Base-by-base conservation (phyloP, 139 green algal species). In the Chlamydomonas sp. region DNA sequence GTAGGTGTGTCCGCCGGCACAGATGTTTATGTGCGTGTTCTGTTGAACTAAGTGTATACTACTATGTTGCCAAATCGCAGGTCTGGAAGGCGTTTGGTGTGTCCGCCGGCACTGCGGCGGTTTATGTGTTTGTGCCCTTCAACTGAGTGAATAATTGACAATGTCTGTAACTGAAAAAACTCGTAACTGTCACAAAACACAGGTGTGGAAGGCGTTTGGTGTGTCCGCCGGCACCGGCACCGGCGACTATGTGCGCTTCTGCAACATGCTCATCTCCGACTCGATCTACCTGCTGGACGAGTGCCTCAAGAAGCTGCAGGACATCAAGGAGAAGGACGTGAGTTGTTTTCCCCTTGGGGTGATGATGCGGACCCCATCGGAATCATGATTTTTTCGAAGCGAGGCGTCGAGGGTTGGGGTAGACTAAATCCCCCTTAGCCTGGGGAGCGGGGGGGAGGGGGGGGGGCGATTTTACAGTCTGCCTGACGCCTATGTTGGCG, bases 261-360 rank as follows among this genome's bases (percentile, higher is more conserved):
- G 87, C 50, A 92, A 93, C 83, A 90, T 97, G 83, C 83, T 99
- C 49, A 81, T 97, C 64, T 97, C 94, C 71, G 94, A 99, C 74
- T 75, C 71, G 34, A 91, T 85, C 26, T 90, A 89, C 84, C 87
- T 97, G 57, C 86, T 99, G 48, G 91, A 97, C 54, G 91, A 97
- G 48, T 61, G 59, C 5, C 75, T 98, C 58, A 83, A 93, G 71
- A 91, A 87, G 69, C 79, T 99, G 38, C 79, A 90, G 31, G 71
- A 88, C 65, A 80, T 96, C 29, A 78, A 84, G 59, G 79, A 93
- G 69, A 75, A 80, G 26, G 85, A 91, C 68, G 58, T 66, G 58
- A 48, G 29, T 38, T 13, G 4, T 13, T 39, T 6, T 39, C 8
- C 28, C 28, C 20, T 29, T 39, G 59, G 5, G 59, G 59, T 47